phyloP scores from a whole-genome alignment of 2,329 filamentous ascomycete genomes.

The Clonostachys sp. region DNA sequence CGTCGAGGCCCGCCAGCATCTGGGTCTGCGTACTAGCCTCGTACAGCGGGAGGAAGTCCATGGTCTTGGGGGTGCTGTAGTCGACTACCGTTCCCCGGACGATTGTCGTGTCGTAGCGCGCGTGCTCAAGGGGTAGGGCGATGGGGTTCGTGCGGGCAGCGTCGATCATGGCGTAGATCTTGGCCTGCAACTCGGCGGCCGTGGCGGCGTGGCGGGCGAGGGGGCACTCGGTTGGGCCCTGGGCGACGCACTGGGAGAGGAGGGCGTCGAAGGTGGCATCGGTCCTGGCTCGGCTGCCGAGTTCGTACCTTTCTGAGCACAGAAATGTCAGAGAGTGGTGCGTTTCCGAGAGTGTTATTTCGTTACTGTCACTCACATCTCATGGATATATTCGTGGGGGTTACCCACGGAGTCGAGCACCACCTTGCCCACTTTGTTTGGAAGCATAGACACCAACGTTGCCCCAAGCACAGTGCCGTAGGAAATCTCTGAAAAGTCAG shows the following conservation, averaged over 20 bases:
- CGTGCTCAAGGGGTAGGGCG: constrained; percentile 2
- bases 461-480: constrained; percentile 33
- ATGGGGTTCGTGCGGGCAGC: constrained; percentile 17
- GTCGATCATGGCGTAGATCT: constrained; percentile 18
- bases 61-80: constrained; percentile 11
- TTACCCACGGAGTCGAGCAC: constrained; percentile 29
- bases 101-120: no score
- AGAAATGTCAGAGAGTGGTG: no score
- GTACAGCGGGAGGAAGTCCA: constrained; percentile 11
- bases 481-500: constrained; percentile 20
- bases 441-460: constrained; percentile 33
- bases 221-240: constrained; percentile 13
- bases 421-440: constrained; percentile 28
- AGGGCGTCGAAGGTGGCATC: constrained; percentile 17
- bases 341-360: no score
- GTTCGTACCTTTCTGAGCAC: no score
- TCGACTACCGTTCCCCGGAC: constrained; percentile 11
- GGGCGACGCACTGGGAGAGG: constrained; percentile 18
- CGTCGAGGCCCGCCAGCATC: constrained; percentile 5
- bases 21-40: constrained; percentile 7
- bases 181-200: constrained; percentile 24
- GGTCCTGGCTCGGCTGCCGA: constrained; percentile 10
- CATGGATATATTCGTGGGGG: constrained; percentile 20
- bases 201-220: constrained; percentile 20
- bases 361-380: no score